These are phyloP conservation scores for Passalora sequoiae DNA, from an alignment of 2,329 filamentous ascomycete species.

Conservation along the genomic window DNA sequence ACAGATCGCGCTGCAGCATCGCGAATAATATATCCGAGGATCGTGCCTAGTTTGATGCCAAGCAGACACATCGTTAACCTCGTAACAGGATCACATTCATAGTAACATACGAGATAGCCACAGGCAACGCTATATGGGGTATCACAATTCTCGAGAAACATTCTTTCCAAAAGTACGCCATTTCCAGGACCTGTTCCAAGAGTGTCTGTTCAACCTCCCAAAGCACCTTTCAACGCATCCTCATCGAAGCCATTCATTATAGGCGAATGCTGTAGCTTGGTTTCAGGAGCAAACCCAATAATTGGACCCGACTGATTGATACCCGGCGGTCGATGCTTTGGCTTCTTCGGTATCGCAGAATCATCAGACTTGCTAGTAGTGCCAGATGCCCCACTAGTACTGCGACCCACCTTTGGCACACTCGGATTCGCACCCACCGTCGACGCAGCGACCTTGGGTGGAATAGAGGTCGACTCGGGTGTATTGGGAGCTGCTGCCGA, in stretches of 20 bases:
- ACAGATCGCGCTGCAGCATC: too few species aligned
- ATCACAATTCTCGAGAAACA: too few species aligned
- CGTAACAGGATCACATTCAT: too few species aligned
- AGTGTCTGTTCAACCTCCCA: conserved; percentile 21
- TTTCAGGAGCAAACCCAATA: conserved; percentile 61
- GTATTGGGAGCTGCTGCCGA: conserved; percentile 52
- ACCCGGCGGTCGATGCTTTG: conserved; percentile 53
- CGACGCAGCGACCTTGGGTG: background rate
- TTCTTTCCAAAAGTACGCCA: too few species aligned
- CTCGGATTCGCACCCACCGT: conserved; percentile 25
- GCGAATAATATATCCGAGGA: too few species aligned
- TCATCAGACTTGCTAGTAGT: conserved; percentile 19
- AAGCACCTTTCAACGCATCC: conserved; percentile 48
- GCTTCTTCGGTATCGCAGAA: conserved; percentile 35
- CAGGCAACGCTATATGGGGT: too few species aligned
- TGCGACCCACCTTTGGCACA: conserved; percentile 11
- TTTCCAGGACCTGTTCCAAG: too few species aligned
- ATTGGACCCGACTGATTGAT: conserved; percentile 76
- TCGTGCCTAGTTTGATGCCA: too few species aligned
- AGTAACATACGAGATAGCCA: too few species aligned
- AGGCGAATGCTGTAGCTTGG: conserved; percentile 51
- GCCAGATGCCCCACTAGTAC: conserved; percentile 16
- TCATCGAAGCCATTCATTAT: conserved; percentile 55
- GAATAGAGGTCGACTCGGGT: background rate
- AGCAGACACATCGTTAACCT: too few species aligned